Percentiles rank a stretch among this genome's conserved stretches.
Evolutionary conservation across 352 stramenopile genomes (phyloP).

Genomic region (Ophiocytium majus): DNA sequence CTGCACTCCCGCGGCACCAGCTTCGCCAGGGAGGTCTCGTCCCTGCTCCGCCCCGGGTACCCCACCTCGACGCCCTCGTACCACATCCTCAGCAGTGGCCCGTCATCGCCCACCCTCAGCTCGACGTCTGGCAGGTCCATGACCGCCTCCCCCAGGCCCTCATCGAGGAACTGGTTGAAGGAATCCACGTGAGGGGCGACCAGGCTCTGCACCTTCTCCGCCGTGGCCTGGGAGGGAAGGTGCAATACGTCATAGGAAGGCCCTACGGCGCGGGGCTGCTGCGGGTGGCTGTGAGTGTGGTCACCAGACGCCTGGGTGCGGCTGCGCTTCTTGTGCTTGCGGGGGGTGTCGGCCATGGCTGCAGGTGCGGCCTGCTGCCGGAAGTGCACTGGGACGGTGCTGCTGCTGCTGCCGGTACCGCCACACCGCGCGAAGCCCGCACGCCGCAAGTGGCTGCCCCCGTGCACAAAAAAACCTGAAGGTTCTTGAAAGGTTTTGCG

Average conservation of each 20-base stretch:
- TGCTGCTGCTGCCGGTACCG: no score
- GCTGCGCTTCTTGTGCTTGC: no score
- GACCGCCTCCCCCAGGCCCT: constrained; percentile 86
- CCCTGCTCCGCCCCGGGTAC: constrained; percentile 68
- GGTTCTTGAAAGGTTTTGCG: no score
- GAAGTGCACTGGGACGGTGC: no score
- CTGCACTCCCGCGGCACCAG: constrained; percentile 85
- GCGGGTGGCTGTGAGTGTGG: no score
- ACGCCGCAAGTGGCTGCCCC: no score
- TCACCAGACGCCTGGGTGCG: no score
- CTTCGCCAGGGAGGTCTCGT: constrained; percentile 32
- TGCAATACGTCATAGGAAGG: constrained; percentile 4
- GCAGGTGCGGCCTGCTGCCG: no score
- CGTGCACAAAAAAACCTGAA: no score
- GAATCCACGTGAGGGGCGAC: constrained; percentile 94
- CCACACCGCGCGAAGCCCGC: no score
- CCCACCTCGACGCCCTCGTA: constrained; percentile 91
- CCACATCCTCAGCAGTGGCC: constrained; percentile 45
- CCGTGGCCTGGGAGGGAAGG: constrained; percentile 33
- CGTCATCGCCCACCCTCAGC: constrained; percentile 59
- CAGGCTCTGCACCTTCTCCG: constrained; percentile 60
- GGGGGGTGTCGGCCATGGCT: no score
- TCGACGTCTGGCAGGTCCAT: constrained; percentile 81
- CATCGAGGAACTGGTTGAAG: constrained; percentile 95
- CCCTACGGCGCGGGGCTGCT: no score